These are phyloP conservation scores for Xylaria grammica DNA, from an alignment of 495 filamentous ascomycete species.

Conservation along the genomic window DNA sequence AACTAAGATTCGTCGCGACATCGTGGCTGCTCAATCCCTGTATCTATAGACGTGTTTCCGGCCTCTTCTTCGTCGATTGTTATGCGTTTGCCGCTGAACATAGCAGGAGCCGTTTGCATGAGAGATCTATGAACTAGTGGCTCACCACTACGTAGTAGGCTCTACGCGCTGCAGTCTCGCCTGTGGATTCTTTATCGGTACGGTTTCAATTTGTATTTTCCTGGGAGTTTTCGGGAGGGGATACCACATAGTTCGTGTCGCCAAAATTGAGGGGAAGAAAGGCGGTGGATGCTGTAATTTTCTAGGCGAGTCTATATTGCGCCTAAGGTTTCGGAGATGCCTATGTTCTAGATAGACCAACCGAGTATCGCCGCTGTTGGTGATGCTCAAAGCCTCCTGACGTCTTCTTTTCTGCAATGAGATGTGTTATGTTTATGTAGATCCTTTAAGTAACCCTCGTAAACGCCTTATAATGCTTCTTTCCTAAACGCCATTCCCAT, in stretches of 20 bases:
- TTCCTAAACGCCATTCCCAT: conserved; percentile 28
- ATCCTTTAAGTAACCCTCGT: conserved; percentile 12
- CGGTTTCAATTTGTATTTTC: not conserved
- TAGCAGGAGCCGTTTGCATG: conserved; percentile 17
- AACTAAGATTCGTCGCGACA: conserved; percentile 83
- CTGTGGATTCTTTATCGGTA: conserved; percentile 17
- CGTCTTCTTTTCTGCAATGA: conserved; percentile 17
- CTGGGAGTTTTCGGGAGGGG: conserved; percentile 10
- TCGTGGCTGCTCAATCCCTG: conserved; percentile 90
- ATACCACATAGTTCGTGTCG: not conserved
- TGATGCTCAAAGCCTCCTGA: conserved; percentile 31
- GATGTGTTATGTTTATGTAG: conserved; percentile 1
- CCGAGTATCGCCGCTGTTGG: conserved; percentile 33
- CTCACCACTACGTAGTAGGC: conserved; percentile 22
- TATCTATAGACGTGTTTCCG: conserved; percentile 64
- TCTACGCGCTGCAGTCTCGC: conserved; percentile 6
- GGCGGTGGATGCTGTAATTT: not conserved
- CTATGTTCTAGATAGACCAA: conserved; percentile 36
- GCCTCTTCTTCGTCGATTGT: not conserved
- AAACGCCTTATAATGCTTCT: conserved; percentile 28
- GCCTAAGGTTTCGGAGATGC: conserved; percentile 1
- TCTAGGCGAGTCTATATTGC: conserved; percentile 3
- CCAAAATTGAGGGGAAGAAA: not conserved
- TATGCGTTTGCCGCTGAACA: conserved; percentile 11
- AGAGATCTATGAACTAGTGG: conserved; percentile 21